phyloP scores from a whole-genome alignment of 2,329 filamentous ascomycete species.

The Bipolaris oryzae region DNA sequence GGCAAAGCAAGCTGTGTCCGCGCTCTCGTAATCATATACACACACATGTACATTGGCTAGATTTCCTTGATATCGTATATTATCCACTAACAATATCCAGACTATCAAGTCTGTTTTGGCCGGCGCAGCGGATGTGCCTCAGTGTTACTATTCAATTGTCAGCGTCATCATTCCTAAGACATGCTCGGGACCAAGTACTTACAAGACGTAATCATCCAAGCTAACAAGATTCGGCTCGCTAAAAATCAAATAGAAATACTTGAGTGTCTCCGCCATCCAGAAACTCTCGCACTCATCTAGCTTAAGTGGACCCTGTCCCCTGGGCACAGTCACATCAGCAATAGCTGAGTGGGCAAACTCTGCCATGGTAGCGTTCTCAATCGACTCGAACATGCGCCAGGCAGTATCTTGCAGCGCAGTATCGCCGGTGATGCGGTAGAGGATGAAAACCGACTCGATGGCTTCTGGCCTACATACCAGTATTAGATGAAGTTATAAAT shows the following conservation, averaged over 20 bases:
- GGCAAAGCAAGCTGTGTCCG: background rate
- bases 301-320: slow-evolving; percentile 33
- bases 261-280: slow-evolving; percentile 88
- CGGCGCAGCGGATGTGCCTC: slow-evolving; percentile 60
- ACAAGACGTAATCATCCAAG: slow-evolving; percentile 70
- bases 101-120: slow-evolving; percentile 23
- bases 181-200: slow-evolving; percentile 21
- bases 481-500: background rate
- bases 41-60: background rate
- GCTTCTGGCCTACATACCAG: slow-evolving; percentile 70
- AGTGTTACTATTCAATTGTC: slow-evolving; percentile 51
- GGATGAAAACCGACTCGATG: slow-evolving; percentile 86
- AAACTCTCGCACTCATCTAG: slow-evolving; percentile 67
- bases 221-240: slow-evolving; percentile 68
- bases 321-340: slow-evolving; percentile 61
- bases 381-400: slow-evolving; percentile 82
- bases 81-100: background rate
- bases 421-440: slow-evolving; percentile 89
- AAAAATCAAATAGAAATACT: slow-evolving; percentile 89
- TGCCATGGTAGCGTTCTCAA: slow-evolving; percentile 70
- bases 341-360: slow-evolving; percentile 73
- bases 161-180: too few species aligned
- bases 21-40: too few species aligned
- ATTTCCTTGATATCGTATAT: background rate
- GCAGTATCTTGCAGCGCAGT: slow-evolving; percentile 76